Base-by-base conservation (phyloP, 495 filamentous ascomycete genomes). In the Daldinia loculata region DNA sequence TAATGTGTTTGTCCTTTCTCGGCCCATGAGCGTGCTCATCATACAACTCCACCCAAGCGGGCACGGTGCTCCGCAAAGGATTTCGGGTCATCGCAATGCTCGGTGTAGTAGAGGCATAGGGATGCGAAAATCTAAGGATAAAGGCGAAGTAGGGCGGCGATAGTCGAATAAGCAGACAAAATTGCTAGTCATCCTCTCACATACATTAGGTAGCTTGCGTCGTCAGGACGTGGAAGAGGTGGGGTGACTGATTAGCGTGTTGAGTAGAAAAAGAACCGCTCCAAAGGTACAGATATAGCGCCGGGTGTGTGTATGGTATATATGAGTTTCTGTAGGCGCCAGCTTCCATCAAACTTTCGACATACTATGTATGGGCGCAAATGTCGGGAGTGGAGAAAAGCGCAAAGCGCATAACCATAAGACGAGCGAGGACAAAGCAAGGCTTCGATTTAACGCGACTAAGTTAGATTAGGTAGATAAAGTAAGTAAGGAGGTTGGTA, bases 1-100 rank as follows among this genome's bases (percentile, higher is more conserved):
- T 63, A 22, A 72, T 51, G 8, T 75, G 66, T 36, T 55, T 56
- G 14, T 64, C 60, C 19, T 61, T 24, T 17, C 56, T 51, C 36
- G 74, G 53, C 12, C 75, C 75, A 55, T 77, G 75, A 34, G 58
- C 65, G 27, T 77, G 51, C 45, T 77, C 67, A 29, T 76, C 74
- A 32, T 77, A 76, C 6, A 77, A 62, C 60, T 77, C 75, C 38
- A 77, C 75, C 75, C 75, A 77, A 41, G 75, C 75, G 62, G 75
- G 75, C 29, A 77, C 65, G 26, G 70, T 76, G 39, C 27, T 66
- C 74, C 75, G 66, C 63, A 77, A 61, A 26, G 75, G 71, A 63
- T 77, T 77, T 52, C 65, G 71, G 74, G 71, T 69, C 75, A 77
- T 77, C 61, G 61, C 71, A 55, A 58, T 43, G 29, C 38, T 41